Conservation (phyloP, 2,329 filamentous ascomycete genomes). For the Dactylellina sp. region DNA sequence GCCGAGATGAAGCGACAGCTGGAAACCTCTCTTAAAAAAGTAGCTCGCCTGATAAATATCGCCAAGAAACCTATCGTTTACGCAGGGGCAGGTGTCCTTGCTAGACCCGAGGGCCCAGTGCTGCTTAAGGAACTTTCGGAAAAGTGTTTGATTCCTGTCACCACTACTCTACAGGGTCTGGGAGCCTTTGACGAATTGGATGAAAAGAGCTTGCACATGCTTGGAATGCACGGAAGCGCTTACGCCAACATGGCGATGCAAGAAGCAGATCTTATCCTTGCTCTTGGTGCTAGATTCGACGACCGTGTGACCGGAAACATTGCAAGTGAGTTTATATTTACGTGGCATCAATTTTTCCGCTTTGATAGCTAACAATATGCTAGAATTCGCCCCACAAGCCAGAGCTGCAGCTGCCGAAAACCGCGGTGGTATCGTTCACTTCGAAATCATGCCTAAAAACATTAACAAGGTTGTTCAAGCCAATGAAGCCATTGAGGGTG, state of each 20-base stretch:
- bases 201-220: conserved; percentile 95
- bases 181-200: conserved; percentile 93
- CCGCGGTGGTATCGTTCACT: conserved; percentile 94
- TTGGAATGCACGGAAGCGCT: conserved; percentile 96
- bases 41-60: conserved; percentile 83
- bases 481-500: conserved; percentile 93
- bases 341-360: not conserved
- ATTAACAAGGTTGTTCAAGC: conserved; percentile 99
- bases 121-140: conserved; percentile 88
- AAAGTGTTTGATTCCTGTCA: conserved; percentile 91
- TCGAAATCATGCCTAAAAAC: conserved; percentile 99
- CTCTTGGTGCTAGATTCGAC: conserved; percentile 92
- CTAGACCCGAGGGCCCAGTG: conserved; percentile 79
- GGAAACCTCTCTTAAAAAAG: conserved; percentile 77
- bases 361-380: conserved; percentile 21
- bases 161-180: conserved; percentile 92
- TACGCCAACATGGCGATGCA: conserved; percentile 99
- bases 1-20: conserved; percentile 79
- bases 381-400: conserved; percentile 84
- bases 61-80: conserved; percentile 96
- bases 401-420: conserved; percentile 85
- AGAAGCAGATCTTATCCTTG: conserved; percentile 94
- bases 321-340: conserved; percentile 65
- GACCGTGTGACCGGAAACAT: conserved; percentile 90
- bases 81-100: conserved; percentile 88